These are phyloP conservation scores for cucumber (Cucumis sativus) DNA, from an alignment of 306 rosid genomes.

Conservation along the genomic window DNA sequence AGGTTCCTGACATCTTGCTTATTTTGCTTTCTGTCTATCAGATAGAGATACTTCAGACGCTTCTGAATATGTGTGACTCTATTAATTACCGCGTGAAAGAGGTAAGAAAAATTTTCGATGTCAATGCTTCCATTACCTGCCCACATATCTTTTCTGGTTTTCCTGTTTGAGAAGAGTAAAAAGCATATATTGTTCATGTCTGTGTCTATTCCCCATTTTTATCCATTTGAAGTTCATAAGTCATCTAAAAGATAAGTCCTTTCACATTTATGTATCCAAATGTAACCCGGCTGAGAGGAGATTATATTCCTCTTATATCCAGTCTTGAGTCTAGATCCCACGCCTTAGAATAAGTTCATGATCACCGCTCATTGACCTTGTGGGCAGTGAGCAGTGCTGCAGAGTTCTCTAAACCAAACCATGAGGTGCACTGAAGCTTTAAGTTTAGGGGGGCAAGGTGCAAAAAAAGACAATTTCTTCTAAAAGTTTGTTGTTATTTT, in stretches of 20 bases:
- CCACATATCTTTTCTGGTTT: not conserved
- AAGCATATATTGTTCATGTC: not conserved
- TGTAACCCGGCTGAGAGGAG: not conserved
- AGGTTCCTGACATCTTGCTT: constrained; percentile 8
- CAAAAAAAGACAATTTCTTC: not conserved
- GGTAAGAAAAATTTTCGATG: constrained; percentile 25
- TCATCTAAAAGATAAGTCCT: not conserved
- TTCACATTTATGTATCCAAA: not conserved
- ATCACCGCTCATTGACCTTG: not conserved
- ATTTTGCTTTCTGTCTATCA: constrained; percentile 20
- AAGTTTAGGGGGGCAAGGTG: not conserved
- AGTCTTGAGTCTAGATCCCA: not conserved
- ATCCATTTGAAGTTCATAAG: not conserved
- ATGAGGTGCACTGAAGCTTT: not conserved
- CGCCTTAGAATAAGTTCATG: not conserved
- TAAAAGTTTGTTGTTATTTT: no score
- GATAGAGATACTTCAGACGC: constrained; percentile 60
- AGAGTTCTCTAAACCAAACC: not conserved
- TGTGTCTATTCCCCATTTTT: not conserved
- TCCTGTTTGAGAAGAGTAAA: not conserved
- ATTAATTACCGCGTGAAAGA: constrained; percentile 36
- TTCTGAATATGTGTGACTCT: constrained; percentile 60
- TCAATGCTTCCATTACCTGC: not conserved
- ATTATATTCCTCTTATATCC: not conserved
- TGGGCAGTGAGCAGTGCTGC: not conserved